phyloP scores from a whole-genome alignment of 2,329 filamentous ascomycete genomes.

The Teratosphaeria nubilosa region DNA sequence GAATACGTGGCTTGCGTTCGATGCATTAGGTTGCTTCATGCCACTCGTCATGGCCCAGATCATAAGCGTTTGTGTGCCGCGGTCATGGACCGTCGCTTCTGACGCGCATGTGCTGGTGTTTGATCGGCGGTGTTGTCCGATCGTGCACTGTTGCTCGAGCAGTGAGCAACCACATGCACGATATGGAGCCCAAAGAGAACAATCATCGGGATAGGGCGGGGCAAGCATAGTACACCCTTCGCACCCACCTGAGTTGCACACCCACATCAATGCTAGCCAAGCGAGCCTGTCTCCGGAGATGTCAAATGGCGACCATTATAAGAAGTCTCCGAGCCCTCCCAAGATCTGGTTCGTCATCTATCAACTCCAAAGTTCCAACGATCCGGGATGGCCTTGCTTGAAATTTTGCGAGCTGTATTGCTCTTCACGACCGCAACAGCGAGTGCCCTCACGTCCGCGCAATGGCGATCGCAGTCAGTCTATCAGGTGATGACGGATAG shows the following conservation, averaged over 20 bases:
- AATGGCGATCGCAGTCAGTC: slow-evolving; percentile 47
- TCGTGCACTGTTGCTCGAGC: not conserved
- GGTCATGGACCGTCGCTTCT: not conserved
- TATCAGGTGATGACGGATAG: slow-evolving; percentile 52
- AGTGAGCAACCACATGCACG: not conserved
- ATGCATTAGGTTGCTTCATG: not conserved
- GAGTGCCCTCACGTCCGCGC: slow-evolving; percentile 1
- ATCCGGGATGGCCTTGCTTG: not conserved
- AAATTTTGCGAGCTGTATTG: not conserved
- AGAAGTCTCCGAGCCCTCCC: not conserved
- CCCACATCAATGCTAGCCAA: not conserved
- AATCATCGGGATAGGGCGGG: not conserved
- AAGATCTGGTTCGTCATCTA: not conserved
- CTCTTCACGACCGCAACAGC: not conserved
- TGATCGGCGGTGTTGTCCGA: not conserved
- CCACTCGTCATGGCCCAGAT: not conserved
- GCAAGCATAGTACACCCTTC: not conserved
- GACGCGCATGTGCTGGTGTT: not conserved
- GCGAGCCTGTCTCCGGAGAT: not conserved
- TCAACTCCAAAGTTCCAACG: not conserved
- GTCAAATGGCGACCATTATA: not conserved
- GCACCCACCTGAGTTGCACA: not conserved
- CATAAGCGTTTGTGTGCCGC: not conserved
- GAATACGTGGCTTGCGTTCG: not conserved
- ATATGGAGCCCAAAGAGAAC: not conserved